phyloP scores from a whole-genome alignment of 2,329 filamentous ascomycete genomes.

The Phaeosphaeriaceae sp. region DNA sequence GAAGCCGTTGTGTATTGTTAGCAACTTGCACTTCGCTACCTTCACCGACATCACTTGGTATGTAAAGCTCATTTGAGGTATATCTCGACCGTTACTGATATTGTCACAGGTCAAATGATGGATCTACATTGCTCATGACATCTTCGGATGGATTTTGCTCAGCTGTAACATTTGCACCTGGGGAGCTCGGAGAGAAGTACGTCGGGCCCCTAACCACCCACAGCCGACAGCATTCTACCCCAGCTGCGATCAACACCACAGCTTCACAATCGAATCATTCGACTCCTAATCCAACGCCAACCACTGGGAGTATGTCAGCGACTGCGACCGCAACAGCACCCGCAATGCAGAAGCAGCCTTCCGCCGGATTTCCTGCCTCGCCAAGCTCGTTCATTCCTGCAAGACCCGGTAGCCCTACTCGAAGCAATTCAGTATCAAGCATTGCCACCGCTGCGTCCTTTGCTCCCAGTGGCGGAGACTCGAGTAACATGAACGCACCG shows the following conservation, averaged over 20 bases:
- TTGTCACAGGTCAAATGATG: constrained; percentile 71
- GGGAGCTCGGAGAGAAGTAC: constrained; percentile 85
- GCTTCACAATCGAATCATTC: constrained; percentile 63
- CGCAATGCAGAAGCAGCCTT: constrained; percentile 57
- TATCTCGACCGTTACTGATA: constrained; percentile 10
- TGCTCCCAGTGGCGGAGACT: constrained; percentile 43
- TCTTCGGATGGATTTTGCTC: constrained; percentile 99
- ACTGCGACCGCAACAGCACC: constrained; percentile 54
- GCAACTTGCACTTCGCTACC: constrained; percentile 95
- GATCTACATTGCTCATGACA: constrained; percentile 84
- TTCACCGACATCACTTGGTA: constrained; percentile 97
- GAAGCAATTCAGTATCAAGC: constrained; percentile 86
- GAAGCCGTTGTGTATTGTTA: constrained; percentile 90
- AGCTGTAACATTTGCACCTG: constrained; percentile 79
- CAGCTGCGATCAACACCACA: constrained; percentile 52
- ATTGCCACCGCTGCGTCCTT: constrained; percentile 69
- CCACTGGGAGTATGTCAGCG: constrained; percentile 67
- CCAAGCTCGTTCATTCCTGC: constrained; percentile 61
- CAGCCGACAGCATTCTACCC: constrained; percentile 35
- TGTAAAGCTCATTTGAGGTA: constrained; percentile 38
- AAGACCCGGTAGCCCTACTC: constrained; percentile 77
- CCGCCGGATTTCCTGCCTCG: constrained; percentile 64
- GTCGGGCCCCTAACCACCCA: constrained; percentile 64
- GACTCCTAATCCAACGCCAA: constrained; percentile 75
- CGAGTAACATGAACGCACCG: constrained; percentile 70